Base-by-base conservation (phyloP, 257 asterid genomes). In the Nicotiana tomentosiformis region DNA sequence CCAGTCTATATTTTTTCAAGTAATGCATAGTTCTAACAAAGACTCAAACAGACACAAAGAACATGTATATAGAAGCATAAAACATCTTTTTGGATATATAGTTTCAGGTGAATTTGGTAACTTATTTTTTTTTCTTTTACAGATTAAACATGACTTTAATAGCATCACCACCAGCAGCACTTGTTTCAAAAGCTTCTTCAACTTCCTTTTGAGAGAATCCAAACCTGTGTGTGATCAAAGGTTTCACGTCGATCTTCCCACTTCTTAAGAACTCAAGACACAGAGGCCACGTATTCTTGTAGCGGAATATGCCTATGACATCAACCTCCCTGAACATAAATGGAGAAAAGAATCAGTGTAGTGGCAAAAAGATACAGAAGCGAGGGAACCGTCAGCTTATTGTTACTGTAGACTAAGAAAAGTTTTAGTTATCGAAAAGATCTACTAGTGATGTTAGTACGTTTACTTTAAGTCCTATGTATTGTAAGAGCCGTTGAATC, bases 81-180 rank as follows among this genome's bases (percentile, higher is more conserved):
- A 68, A 37, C 56, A 68, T 3, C 9, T 18, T 67, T 33, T 35
- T 69, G 5, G 56, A 69, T 69, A 10, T 5, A 37, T 4, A n/a
- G 12, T 39, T 39, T 4, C 10, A 39, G 5, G 20, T 20, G 10
- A n/a, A 69, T 39, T 10, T 39, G 57, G 57, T n/a, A 18, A 39
- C 30, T 35, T 16, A 35, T 35, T 10, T 67, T 16, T 23, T 23
- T 66, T 15, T 32, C 9, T 86, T 23, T 83, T 86, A 95, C 78
- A 96, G 86, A 77, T 94, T 93, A 83, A 96, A 96, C 98, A 96
- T 94, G 88, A 94, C 99, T 90, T 96, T 96, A 87, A 96, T 96
- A 51, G 99, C 99, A 86, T 85, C 85, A 51, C 98, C 97, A 26
- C 99, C 99, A 20, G 84, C 88, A 0, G 97, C 94, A 78, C 98